Evolutionary conservation across 768 basidiomycete genomes (phyloP).

Genomic region (Kwoniella heveanensis): DNA sequence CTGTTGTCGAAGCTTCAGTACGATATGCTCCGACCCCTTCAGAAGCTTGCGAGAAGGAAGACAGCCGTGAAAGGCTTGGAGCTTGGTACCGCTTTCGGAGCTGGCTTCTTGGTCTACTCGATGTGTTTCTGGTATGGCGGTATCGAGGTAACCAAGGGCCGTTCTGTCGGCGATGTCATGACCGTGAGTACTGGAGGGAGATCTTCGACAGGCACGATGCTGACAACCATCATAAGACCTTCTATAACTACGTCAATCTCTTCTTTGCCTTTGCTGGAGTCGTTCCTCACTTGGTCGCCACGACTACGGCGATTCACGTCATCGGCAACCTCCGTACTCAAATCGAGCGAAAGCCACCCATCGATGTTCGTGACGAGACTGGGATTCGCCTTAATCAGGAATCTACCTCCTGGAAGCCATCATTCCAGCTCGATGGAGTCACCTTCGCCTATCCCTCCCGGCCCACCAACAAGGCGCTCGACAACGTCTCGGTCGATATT

Average conservation of each 20-base stretch:
- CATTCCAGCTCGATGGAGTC: slow-evolving; percentile 47
- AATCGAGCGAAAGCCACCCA: slow-evolving; percentile 47
- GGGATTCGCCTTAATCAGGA: slow-evolving; percentile 29
- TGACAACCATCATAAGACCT: slow-evolving; percentile 16
- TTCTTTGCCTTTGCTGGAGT: slow-evolving; percentile 46
- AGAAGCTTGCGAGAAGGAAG: slow-evolving; percentile 20
- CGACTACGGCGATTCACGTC: slow-evolving; percentile 38
- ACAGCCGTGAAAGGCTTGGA: slow-evolving; percentile 31
- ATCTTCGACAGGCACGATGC: background rate
- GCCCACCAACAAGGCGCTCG: slow-evolving; percentile 37
- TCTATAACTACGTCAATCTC: slow-evolving; percentile 41
- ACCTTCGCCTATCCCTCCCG: slow-evolving; percentile 53
- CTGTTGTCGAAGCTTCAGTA: slow-evolving; percentile 25
- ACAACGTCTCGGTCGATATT: slow-evolving; percentile 39
- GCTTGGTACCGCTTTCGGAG: slow-evolving; percentile 31
- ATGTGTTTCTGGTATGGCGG: slow-evolving; percentile 47
- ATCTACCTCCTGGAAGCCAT: slow-evolving; percentile 22
- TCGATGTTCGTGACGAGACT: slow-evolving; percentile 39
- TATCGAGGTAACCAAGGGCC: slow-evolving; percentile 35
- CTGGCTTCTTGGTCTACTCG: slow-evolving; percentile 37
- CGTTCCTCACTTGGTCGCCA: slow-evolving; percentile 47
- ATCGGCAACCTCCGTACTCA: slow-evolving; percentile 41
- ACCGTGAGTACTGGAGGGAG: slow-evolving; percentile 38
- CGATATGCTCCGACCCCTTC: slow-evolving; percentile 28
- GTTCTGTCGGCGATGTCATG: slow-evolving; percentile 40